phyloP scores from a whole-genome alignment of 768 basidiomycete species.

The Dacryopinax spathularia region DNA sequence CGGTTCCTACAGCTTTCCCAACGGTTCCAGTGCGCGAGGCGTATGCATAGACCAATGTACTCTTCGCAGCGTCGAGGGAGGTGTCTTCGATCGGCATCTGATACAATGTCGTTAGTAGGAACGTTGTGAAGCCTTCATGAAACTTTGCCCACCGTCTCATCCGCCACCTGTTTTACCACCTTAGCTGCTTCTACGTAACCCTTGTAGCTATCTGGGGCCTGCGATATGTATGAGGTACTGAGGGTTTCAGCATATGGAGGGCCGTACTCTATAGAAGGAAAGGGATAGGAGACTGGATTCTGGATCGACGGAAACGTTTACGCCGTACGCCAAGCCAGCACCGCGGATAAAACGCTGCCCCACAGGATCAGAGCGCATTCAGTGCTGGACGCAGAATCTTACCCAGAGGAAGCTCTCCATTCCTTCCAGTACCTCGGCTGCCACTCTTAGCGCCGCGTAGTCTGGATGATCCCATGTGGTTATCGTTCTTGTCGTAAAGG shows the following conservation, averaged over 20 bases:
- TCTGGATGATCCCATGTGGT: conserved; percentile 70
- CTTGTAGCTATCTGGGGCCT: conserved; percentile 68
- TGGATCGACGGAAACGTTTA: conserved; percentile 53
- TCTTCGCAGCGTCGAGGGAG: conserved; percentile 79
- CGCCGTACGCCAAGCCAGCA: conserved; percentile 89
- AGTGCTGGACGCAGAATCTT: conserved; percentile 8
- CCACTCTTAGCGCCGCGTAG: conserved; percentile 71
- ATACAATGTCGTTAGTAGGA: background rate
- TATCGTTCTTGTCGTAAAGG: conserved; percentile 63
- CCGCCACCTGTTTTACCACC: conserved; percentile 63
- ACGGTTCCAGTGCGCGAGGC: conserved; percentile 72
- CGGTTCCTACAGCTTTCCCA: conserved; percentile 67
- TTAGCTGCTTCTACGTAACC: conserved; percentile 70
- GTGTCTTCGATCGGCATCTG: conserved; percentile 72
- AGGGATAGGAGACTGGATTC: conserved; percentile 69
- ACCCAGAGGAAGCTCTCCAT: conserved; percentile 94
- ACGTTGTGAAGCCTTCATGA: background rate
- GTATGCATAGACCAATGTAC: conserved; percentile 73
- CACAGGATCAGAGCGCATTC: background rate
- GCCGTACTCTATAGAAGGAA: conserved; percentile 47
- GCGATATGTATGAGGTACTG: conserved; percentile 6
- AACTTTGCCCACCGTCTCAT: conserved; percentile 51
- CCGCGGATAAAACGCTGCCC: conserved; percentile 74
- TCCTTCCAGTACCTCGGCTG: conserved; percentile 76
- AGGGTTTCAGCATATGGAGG: background rate